Percentiles rank a stretch among this genome's conserved stretches.
Conservation (phyloP, 2,329 filamentous ascomycete genomes). For the Paradendryphiella salina region DNA sequence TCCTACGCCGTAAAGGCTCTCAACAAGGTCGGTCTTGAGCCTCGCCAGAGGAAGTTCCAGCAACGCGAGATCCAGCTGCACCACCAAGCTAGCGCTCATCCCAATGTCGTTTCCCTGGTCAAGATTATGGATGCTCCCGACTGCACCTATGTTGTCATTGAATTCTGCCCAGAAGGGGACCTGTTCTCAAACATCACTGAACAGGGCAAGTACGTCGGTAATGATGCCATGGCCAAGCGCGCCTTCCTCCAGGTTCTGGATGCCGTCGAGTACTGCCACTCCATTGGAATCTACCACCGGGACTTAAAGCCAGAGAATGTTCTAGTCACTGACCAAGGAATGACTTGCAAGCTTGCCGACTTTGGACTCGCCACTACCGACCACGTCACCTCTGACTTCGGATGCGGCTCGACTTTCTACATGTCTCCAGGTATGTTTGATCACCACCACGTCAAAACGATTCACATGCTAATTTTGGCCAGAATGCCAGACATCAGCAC, state of each 20-base stretch:
- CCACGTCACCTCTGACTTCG: constrained; percentile 85
- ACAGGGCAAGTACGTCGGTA: constrained; percentile 86
- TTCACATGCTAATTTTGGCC: constrained; percentile 36
- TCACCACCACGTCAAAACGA: constrained; percentile 5
- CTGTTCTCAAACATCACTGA: constrained; percentile 98
- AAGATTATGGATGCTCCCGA: constrained; percentile 91
- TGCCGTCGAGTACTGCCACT: constrained; percentile 94
- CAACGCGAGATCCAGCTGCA: constrained; percentile 91
- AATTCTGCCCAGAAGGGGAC: constrained; percentile 96
- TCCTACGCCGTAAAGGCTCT: constrained; percentile 96
- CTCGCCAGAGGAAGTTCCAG: constrained; percentile 85
- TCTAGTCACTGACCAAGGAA: constrained; percentile 82
- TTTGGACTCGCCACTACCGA: constrained; percentile 93
- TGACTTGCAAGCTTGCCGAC: constrained; percentile 92
- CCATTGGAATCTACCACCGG: constrained; percentile 90
- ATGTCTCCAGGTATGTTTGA: constrained; percentile 90
- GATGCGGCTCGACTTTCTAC: constrained; percentile 97
- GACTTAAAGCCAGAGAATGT: constrained; percentile 99
- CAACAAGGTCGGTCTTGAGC: constrained; percentile 90
- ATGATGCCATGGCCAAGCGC: constrained; percentile 82
- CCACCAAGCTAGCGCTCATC: constrained; percentile 83
- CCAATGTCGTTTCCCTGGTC: constrained; percentile 89
- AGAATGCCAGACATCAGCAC: constrained; percentile 88
- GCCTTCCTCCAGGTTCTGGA: constrained; percentile 95
- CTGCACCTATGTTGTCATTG: constrained; percentile 94